Evolutionary conservation across 2,329 filamentous ascomycete genomes (phyloP).

Genomic region (Beauveria sp.): DNA sequence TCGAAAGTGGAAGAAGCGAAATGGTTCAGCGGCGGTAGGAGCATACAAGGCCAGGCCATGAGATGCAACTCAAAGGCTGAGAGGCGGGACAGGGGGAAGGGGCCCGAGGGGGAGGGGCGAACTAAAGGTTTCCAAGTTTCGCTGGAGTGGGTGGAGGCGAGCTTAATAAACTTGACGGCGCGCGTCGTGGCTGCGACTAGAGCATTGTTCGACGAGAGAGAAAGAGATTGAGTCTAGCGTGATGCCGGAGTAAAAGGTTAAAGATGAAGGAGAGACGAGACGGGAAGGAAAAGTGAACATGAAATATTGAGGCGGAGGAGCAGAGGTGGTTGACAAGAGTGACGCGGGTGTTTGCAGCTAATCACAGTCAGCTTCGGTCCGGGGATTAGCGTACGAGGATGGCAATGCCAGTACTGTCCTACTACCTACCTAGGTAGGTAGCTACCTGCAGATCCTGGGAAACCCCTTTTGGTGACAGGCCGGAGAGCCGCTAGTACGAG

Average conservation of each 20-base stretch:
- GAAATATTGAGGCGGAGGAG: background rate
- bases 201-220: background rate
- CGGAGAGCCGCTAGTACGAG: background rate
- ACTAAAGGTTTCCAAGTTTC: slow-evolving; percentile 10
- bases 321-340: background rate
- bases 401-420: background rate
- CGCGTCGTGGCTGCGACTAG: slow-evolving; percentile 1
- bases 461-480: slow-evolving; percentile 7
- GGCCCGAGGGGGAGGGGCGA: slow-evolving; percentile 10
- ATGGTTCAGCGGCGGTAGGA: background rate
- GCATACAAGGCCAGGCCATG: slow-evolving; percentile 5
- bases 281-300: background rate
- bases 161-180: slow-evolving; percentile 4
- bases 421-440: background rate
- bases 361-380: background rate
- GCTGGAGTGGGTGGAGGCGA: slow-evolving; percentile 5
- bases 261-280: background rate
- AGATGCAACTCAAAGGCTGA: slow-evolving; percentile 8
- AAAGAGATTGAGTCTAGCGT: background rate
- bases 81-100: slow-evolving; percentile 9
- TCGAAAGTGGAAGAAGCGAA: slow-evolving; percentile 5
- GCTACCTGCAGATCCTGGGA: background rate
- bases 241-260: background rate
- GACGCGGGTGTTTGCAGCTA: slow-evolving; percentile 2
- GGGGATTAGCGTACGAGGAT: background rate